phyloP scores from a whole-genome alignment of 2,329 filamentous ascomycete species.

The Periglandula ipomoeae region DNA sequence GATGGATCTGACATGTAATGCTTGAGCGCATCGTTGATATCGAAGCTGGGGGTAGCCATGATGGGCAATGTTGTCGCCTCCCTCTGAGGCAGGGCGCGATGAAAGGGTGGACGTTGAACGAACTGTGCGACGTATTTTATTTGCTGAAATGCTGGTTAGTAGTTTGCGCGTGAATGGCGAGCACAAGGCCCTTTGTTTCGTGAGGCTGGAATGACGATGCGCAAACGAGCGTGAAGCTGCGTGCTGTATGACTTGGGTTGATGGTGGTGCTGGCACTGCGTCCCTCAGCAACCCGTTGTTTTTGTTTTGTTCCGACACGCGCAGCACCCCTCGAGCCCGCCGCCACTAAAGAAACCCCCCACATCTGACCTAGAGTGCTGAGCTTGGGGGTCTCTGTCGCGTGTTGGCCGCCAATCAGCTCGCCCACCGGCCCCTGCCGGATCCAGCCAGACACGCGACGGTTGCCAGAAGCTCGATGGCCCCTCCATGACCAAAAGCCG shows the following conservation, averaged over 20 bases:
- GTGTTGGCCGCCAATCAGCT: background rate
- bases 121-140: too few species aligned
- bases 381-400: conserved; percentile 1
- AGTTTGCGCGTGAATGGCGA: background rate
- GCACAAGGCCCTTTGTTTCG: background rate
- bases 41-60: conserved; percentile 76
- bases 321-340: conserved; percentile 13
- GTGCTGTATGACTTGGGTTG: background rate
- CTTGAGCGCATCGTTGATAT: conserved; percentile 95
- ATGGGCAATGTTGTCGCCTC: conserved; percentile 20
- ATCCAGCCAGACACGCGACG: background rate
- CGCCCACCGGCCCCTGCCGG: conserved; percentile 13
- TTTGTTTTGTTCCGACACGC: conserved; percentile 23
- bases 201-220: background rate
- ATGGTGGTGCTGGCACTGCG: conserved; percentile 10
- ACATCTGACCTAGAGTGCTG: too few species aligned
- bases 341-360: background rate
- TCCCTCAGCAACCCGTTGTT: conserved; percentile 17
- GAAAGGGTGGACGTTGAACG: too few species aligned
- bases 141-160: background rate
- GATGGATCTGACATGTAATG: conserved; percentile 91
- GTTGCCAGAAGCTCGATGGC: background rate
- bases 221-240: background rate
- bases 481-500: background rate
- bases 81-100: conserved; percentile 11